Evolutionary conservation across 768 basidiomycete species (phyloP).

Genomic region (Dentipellis fragilis): DNA sequence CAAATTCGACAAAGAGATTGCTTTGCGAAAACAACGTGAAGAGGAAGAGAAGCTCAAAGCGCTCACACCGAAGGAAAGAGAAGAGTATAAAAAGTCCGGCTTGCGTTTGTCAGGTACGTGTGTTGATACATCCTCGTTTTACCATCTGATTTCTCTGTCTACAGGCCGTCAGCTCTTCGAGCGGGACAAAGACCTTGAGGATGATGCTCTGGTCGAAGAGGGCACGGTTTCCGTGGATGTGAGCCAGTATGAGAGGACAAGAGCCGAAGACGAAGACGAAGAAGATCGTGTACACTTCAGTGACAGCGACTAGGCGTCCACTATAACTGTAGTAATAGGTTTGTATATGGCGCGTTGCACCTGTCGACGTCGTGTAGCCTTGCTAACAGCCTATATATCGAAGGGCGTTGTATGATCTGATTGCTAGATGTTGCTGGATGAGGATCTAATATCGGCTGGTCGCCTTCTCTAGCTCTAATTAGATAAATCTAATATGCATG

Average conservation of each 20-base stretch:
- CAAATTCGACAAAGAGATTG: constrained; percentile 65
- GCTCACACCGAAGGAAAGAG: constrained; percentile 70
- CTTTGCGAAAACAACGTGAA: constrained; percentile 46
- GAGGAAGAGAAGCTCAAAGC: constrained; percentile 73
- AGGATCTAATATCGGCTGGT: constrained; percentile 53
- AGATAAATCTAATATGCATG: not conserved
- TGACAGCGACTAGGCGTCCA: constrained; percentile 60
- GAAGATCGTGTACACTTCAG: constrained; percentile 64
- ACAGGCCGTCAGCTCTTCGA: constrained; percentile 91
- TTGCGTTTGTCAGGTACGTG: constrained; percentile 59
- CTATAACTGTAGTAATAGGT: not conserved
- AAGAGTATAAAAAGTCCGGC: constrained; percentile 62
- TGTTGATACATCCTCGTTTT: not conserved
- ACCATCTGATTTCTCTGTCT: not conserved
- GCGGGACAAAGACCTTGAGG: constrained; percentile 65
- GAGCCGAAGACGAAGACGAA: constrained; percentile 50
- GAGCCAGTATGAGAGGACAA: constrained; percentile 75
- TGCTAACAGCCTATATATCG: too few species aligned
- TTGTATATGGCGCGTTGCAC: too few species aligned
- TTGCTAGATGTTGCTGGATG: too few species aligned
- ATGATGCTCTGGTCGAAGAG: constrained; percentile 77
- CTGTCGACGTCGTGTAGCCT: too few species aligned
- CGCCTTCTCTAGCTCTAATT: not conserved
- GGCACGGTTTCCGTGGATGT: constrained; percentile 81
- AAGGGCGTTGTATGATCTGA: too few species aligned